Base-by-base conservation (phyloP, 2,329 filamentous ascomycete genomes). In the Curvularia lunata region DNA sequence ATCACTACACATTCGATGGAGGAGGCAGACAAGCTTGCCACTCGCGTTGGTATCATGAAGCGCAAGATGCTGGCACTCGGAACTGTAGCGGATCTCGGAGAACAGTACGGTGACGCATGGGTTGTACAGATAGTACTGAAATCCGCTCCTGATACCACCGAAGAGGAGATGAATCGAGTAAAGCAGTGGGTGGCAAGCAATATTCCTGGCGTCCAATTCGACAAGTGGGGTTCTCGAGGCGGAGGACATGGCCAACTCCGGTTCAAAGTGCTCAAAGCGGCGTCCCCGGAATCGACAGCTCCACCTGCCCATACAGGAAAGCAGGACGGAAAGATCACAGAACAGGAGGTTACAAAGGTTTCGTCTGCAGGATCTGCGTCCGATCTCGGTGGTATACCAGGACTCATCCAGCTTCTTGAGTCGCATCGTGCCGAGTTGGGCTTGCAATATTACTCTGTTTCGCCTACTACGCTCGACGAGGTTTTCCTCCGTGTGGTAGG, bases 1-100 rank as follows among this genome's bases (percentile, higher is more conserved):
- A 84, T 98, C 18, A 97, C 94, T 0, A 97, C 94, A 0, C 94
- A 98, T 75, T 91, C 87, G 48, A 97, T 97, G 92, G 93, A 97
- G 75, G 94, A 97, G 78, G 94, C 93, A 0, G 92, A 96, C 70
- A 92, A 92, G 0, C 82, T 98, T 2, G 93, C 93, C 0, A 87
- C 87, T 28, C 85, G 92, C 1, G 92, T 90, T 0, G 94, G 92
- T 12, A 97, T 98, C 65, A 87, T 98, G 78, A 91, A 92, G 8
- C 85, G 86, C 66, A 84, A 88, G 30, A 96, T 97, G 92, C 82
- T 97, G 21, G 93, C 92, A 0, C 82, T 95, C 8, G 93, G 93
- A 4, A 90, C 88, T 0, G 88, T 88, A 0, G 87, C 92, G 32
- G 80, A 88, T 56, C 81, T 97, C 3, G 84, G 93, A 7, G 83